These are phyloP conservation scores for Emmonsiellopsis sp. DNA, from an alignment of 2,329 filamentous ascomycete genomes.

Conservation along the genomic window DNA sequence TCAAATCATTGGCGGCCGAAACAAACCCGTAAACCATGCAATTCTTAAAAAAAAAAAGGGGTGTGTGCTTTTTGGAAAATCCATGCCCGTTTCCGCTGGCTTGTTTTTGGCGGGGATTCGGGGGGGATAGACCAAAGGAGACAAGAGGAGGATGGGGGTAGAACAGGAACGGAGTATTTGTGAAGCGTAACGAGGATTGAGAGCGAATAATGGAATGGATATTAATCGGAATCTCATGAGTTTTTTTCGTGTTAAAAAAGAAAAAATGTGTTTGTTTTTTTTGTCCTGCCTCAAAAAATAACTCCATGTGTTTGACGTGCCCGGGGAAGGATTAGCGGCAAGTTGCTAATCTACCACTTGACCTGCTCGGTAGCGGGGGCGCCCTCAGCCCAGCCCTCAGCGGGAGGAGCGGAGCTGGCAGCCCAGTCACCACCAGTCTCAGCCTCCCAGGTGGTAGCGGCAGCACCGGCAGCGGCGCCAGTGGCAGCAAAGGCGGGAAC, in stretches of 20 bases:
- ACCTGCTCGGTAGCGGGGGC: conserved; percentile 29
- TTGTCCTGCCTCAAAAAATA: not conserved
- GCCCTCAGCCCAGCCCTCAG: conserved; percentile 20
- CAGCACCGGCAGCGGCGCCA: conserved; percentile 58
- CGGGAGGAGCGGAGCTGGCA: conserved; percentile 35
- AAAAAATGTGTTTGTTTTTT: not conserved
- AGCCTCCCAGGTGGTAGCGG: conserved; percentile 53
- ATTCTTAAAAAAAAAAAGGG: not conserved
- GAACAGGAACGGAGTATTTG: not conserved
- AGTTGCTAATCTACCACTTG: conserved; percentile 30
- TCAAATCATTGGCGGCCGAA: not conserved
- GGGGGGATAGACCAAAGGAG: not conserved
- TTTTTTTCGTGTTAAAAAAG: not conserved
- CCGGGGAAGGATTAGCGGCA: not conserved
- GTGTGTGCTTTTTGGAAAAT: not conserved
- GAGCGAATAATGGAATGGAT: not conserved
- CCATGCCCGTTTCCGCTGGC: not conserved
- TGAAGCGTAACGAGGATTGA: not conserved
- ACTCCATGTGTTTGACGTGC: not conserved
- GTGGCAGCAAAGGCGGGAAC: conserved; percentile 54
- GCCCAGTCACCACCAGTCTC: conserved; percentile 45
- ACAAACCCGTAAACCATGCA: conserved; percentile 5
- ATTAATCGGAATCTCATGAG: not conserved
- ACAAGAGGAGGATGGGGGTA: not conserved
- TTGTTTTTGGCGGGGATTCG: not conserved